phyloP scores from a whole-genome alignment of 139 green algal genomes.

The Auxenochlorella protothecoides region DNA sequence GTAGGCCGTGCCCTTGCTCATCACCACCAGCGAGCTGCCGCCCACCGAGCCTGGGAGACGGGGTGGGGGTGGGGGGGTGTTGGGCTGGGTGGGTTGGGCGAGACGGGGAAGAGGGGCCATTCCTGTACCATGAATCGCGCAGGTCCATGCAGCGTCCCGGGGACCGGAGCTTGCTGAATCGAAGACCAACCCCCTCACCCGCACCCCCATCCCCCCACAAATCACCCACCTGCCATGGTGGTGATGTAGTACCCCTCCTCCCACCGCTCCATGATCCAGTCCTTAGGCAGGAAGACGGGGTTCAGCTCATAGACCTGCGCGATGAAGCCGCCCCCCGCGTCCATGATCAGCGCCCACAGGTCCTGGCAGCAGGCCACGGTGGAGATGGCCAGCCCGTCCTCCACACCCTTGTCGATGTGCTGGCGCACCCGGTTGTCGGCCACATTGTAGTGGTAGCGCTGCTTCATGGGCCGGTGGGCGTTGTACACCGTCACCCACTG shows the following conservation, averaged over 20 bases:
- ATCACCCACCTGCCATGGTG: constrained; percentile 64
- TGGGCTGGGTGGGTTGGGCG: no score
- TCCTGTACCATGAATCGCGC: no score
- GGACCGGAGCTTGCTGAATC: no score
- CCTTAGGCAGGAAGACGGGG: constrained; percentile 93
- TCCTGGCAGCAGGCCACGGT: constrained; percentile 92
- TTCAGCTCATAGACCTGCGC: constrained; percentile 69
- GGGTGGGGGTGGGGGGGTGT: not conserved
- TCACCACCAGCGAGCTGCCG: constrained; percentile 77
- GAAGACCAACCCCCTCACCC: not conserved
- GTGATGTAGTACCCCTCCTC: constrained; percentile 99
- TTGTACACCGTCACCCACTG: constrained; percentile 99
- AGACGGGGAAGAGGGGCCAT: no score
- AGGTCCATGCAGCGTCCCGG: no score
- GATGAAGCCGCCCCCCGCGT: constrained; percentile 89
- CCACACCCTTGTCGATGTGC: constrained; percentile 95
- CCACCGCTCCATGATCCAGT: constrained; percentile 99
- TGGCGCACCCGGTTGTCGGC: constrained; percentile 87
- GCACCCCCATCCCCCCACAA: not conserved
- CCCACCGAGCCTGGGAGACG: constrained; percentile 35
- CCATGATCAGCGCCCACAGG: constrained; percentile 96
- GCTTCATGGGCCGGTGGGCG: constrained; percentile 96
- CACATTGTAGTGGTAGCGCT: constrained; percentile 99
- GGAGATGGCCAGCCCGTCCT: constrained; percentile 95
- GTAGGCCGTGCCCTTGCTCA: constrained; percentile 94